Percentiles rank a stretch among this genome's conserved stretches.
These are phyloP conservation scores for Phialocephala sp. DNA, from an alignment of 2,329 filamentous ascomycete species.

Conservation along the genomic window DNA sequence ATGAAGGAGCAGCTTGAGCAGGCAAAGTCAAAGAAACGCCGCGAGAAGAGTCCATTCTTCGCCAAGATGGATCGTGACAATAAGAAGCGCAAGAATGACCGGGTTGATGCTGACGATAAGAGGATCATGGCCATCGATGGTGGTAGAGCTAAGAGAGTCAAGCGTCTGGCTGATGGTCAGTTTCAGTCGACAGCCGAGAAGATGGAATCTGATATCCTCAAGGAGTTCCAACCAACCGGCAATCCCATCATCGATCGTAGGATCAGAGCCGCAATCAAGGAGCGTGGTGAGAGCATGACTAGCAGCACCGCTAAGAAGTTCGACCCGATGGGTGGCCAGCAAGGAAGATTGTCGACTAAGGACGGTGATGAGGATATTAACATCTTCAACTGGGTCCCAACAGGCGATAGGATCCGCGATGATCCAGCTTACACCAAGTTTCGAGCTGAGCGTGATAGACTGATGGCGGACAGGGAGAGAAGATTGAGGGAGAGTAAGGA, in stretches of 20 bases:
- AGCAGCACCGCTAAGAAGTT: too few relatives aligned
- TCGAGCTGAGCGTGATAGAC: too few relatives aligned
- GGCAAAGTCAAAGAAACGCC: not conserved
- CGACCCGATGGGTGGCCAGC: too few relatives aligned
- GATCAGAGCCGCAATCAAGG: not conserved
- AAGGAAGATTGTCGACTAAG: too few relatives aligned
- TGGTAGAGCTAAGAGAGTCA: not conserved
- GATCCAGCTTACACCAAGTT: too few relatives aligned
- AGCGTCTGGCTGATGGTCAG: not conserved
- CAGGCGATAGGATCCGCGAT: too few relatives aligned
- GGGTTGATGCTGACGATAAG: not conserved
- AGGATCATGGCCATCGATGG: not conserved
- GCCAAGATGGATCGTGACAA: not conserved
- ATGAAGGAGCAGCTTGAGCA: not conserved
- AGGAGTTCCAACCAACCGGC: not conserved
- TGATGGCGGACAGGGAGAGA: too few relatives aligned
- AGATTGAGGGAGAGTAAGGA: too few relatives aligned
- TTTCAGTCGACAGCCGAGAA: not conserved
- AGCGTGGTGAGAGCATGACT: not conserved
- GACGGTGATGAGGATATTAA: too few relatives aligned
- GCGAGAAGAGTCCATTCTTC: not conserved
- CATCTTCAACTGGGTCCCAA: too few relatives aligned
- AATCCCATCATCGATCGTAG: not conserved
- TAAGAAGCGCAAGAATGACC: not conserved
- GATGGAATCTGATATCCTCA: not conserved